Percentiles rank a stretch among this genome's conserved stretches.
Conservation (phyloP, 371 early-diverging fungal genomes). For the Syncephalastrum sp. region DNA sequence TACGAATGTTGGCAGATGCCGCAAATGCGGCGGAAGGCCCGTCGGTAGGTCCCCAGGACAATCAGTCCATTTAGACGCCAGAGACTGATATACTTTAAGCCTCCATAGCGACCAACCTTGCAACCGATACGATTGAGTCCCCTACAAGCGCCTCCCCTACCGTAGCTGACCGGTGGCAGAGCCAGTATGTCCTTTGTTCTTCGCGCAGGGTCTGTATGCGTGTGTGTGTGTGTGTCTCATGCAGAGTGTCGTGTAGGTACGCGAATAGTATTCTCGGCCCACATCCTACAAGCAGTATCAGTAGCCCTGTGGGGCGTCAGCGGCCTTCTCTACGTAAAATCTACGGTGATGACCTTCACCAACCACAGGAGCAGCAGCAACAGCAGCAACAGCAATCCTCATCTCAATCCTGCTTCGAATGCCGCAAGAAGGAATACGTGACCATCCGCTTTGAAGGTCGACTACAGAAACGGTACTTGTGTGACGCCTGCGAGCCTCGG, state of each 20-base stretch:
- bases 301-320: no score
- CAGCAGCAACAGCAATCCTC: slow-evolving; percentile 1
- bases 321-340: no score
- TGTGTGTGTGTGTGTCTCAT: background rate
- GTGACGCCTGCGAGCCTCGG: no score
- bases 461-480: no score
- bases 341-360: no score
- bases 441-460: no score
- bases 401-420: slow-evolving; percentile 18
- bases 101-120: slow-evolving; percentile 44
- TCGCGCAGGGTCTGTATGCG: background rate
- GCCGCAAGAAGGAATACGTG: slow-evolving; percentile 11
- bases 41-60: slow-evolving; percentile 34
- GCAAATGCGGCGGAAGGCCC: slow-evolving; percentile 55
- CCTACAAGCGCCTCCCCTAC: no score
- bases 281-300: no score
- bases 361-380: no score
- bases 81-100: slow-evolving; percentile 16
- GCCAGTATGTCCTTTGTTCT: slow-evolving; percentile 24
- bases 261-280: slow-evolving; percentile 35
- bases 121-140: slow-evolving; percentile 5
- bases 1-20: slow-evolving; percentile 46
- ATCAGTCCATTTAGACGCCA: background rate
- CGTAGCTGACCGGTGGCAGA: slow-evolving; percentile 42
- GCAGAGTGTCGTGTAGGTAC: slow-evolving; percentile 21